Evolutionary conservation across 192 early-diverging fungal genomes (phyloP).

Genomic region (Cladochytrium replicatum): DNA sequence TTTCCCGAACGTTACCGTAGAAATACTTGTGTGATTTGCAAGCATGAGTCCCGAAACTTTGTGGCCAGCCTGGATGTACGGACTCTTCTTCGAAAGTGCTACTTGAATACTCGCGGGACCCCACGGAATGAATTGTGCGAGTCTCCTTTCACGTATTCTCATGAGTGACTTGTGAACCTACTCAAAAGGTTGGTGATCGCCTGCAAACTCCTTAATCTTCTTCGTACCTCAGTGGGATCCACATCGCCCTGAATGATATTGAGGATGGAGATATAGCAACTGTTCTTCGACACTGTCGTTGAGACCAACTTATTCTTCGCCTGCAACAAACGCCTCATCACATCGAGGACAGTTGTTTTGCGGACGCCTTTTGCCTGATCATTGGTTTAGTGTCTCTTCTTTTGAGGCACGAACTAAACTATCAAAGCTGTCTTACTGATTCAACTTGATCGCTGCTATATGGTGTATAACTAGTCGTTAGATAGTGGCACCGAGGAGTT

Average conservation of each 20-base stretch:
- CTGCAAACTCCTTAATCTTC: no score
- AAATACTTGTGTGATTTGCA: constrained; percentile 94
- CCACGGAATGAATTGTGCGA: constrained; percentile 98
- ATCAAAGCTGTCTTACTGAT: constrained; percentile 47
- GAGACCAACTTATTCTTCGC: constrained; percentile 99
- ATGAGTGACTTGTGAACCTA: constrained; percentile 96
- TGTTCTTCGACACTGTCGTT: constrained; percentile 77
- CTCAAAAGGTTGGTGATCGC: no score
- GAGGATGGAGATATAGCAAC: constrained; percentile 94
- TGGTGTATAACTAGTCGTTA: constrained; percentile 92
- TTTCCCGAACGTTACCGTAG: no score
- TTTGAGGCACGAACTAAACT: no score
- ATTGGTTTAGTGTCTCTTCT: no score
- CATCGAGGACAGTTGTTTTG: constrained; percentile 95
- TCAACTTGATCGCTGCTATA: constrained; percentile 90
- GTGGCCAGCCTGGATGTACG: constrained; percentile 85
- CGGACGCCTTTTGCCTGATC: constrained; percentile 77
- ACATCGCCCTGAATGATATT: constrained; percentile 99
- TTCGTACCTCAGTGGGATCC: constrained; percentile 94
- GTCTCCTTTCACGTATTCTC: constrained; percentile 83
- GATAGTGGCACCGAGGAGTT: constrained; percentile 94
- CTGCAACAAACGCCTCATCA: constrained; percentile 92
- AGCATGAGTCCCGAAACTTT: constrained; percentile 96
- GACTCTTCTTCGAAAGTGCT: constrained; percentile 85
- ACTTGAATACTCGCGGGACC: constrained; percentile 98